Evolutionary conservation across 2,329 filamentous ascomycete genomes (phyloP), one percentile per base, ranked within the genome.

Genomic region (Phaeosphaeriaceae sp.): DNA sequence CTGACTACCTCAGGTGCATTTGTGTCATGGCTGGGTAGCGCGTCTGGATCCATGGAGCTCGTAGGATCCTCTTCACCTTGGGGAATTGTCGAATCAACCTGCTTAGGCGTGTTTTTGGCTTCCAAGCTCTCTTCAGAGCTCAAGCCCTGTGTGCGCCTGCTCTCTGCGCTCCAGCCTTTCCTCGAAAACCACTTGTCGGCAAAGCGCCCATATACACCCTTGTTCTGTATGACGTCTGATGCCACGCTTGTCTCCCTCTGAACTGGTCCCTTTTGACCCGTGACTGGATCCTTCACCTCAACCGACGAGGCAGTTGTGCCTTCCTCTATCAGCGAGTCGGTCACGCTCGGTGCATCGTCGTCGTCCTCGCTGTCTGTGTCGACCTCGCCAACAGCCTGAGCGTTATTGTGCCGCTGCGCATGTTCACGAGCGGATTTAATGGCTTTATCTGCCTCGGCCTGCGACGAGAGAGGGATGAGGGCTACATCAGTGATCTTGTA

Each of bases 171-270:
- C 89, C 92, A 93, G 0, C 90, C 92, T 53, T 86, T 88, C 56
- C 84, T 86, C 35, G 90, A 94, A 68, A 97, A 94, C 94, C 94
- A 99, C 51, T 87, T 86, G 55, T 92, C 85, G 0, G 93, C 90
- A 70, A 97, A 97, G 30, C 90, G 82, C 4, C 92, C 93, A 71
- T 97, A 97, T 55, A 86, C 87, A 0, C 92, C 92, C 61, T 86
- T 88, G 48, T 85, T 87, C 30, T 86, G 84, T 45, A 97, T 93
- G 1, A 97, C 92, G 76, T 97, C 90, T 72, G 96, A 87, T 0
- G 88, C 91, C 50, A 97, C 86, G 59, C 87, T 92, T 12, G 70
- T 70, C 20, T 56, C 58, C 23, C 43, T 67, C 55, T 64, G 52
- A 3, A 48, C 40, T 8, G 58, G 52, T 4, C 54, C 55, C 42